Evolutionary conservation across 176 grass and related monocot genomes (phyloP).

Genomic region (Neostapfia colusana): DNA sequence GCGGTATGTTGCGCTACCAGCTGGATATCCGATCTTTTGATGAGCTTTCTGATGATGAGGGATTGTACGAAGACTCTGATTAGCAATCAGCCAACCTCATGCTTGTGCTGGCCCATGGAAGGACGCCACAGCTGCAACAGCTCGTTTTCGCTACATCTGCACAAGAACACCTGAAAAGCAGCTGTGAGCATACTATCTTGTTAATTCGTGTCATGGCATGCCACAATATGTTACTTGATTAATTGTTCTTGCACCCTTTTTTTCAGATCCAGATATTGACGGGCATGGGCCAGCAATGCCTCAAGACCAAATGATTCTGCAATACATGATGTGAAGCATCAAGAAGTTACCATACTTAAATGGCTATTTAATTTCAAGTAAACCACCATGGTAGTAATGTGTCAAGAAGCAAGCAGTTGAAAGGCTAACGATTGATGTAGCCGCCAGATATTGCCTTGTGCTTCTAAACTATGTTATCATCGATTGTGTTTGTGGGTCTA

Average conservation of each 20-base stretch:
- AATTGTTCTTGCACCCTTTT: not conserved
- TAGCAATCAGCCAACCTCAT: slow-evolving; percentile 2
- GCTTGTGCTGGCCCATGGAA: slow-evolving; percentile 1
- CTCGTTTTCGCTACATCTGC: not conserved
- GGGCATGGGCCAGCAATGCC: not conserved
- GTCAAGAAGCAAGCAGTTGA: not conserved
- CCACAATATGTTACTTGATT: not conserved
- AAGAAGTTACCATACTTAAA: not conserved
- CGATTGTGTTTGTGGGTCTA: not conserved
- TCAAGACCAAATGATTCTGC: not conserved
- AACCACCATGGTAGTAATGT: not conserved
- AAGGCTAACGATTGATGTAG: not conserved
- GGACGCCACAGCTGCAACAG: not conserved
- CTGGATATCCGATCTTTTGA: slow-evolving; percentile 4
- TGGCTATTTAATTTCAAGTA: not conserved
- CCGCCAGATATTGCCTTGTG: not conserved
- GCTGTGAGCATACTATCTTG: not conserved
- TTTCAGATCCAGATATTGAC: not conserved
- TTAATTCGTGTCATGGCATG: not conserved
- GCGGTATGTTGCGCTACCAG: not conserved
- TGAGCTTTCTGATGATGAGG: not conserved
- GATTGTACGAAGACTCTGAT: slow-evolving; percentile 2
- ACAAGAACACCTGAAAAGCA: not conserved
- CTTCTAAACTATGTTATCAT: not conserved
- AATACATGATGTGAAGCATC: not conserved